Evolutionary conservation across 768 basidiomycete species (phyloP).

Genomic region (Naganishia onofrii): DNA sequence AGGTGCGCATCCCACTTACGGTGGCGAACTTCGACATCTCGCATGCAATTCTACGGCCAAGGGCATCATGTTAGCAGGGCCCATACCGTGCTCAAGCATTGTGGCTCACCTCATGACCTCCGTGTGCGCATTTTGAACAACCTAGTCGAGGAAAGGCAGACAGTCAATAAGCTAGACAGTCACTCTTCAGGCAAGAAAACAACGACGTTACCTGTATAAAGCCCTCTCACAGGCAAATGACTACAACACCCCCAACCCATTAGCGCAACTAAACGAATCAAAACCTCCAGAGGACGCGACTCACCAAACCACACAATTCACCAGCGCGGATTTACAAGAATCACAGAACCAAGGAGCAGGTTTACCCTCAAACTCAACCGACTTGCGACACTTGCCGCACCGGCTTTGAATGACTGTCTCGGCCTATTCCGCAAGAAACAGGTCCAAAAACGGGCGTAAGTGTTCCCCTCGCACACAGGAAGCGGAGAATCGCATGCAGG

Average conservation of each 20-base stretch:
- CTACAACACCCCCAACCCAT: neutral
- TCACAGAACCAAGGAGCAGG: conserved; percentile 28
- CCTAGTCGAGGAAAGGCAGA: neutral
- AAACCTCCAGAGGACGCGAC: neutral
- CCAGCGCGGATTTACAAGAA: conserved; percentile 26
- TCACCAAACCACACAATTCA: conserved; percentile 30
- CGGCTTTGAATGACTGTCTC: conserved; percentile 30
- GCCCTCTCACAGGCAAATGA: conserved; percentile 26
- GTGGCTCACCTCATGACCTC: conserved; percentile 19
- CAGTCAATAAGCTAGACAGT: neutral
- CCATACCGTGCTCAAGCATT: neutral
- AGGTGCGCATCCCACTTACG: neutral
- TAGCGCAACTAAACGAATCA: too few relatives aligned
- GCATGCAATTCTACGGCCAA: conserved; percentile 1
- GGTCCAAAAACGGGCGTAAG: too few relatives aligned
- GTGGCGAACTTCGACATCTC: conserved; percentile 10
- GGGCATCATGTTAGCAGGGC: neutral
- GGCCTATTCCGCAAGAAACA: too few relatives aligned
- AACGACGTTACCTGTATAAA: neutral
- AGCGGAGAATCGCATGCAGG: too few relatives aligned
- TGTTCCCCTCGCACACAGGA: too few relatives aligned
- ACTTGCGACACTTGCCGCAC: conserved; percentile 25
- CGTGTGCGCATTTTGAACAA: conserved; percentile 25
- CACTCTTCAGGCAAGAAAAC: neutral
- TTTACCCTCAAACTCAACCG: conserved; percentile 20